These are phyloP conservation scores for Claviceps monticola DNA, from an alignment of 2,329 filamentous ascomycete genomes.

Conservation along the genomic window DNA sequence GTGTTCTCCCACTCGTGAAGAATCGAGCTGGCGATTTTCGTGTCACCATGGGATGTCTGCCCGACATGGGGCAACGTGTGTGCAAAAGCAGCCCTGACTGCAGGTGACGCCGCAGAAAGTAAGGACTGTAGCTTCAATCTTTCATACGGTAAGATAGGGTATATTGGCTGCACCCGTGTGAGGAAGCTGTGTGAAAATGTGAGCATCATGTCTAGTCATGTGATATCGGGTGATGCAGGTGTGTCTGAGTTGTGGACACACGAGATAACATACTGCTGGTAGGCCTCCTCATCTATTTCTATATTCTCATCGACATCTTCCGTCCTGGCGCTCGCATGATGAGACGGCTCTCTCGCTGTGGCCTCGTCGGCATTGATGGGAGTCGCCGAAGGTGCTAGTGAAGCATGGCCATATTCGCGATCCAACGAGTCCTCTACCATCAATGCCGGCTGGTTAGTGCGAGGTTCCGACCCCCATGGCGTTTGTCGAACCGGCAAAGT, in stretches of 20 bases:
- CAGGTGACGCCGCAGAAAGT: constrained; percentile 39
- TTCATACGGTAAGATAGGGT: constrained; percentile 49
- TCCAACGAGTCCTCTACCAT: constrained; percentile 19
- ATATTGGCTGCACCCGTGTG: constrained; percentile 48
- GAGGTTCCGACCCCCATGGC: constrained; percentile 34
- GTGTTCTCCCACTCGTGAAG: constrained; percentile 38
- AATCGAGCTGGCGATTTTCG: constrained; percentile 30
- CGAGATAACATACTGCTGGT: constrained; percentile 27
- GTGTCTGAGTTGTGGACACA: not conserved
- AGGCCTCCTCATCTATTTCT: constrained; percentile 27
- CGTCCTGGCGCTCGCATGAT: constrained; percentile 22
- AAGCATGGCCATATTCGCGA: constrained; percentile 23
- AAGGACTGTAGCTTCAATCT: constrained; percentile 41
- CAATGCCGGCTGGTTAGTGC: constrained; percentile 28
- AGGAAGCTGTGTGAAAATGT: constrained; percentile 37
- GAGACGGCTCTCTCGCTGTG: constrained; percentile 21
- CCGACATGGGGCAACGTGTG: constrained; percentile 47
- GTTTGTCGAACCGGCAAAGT: constrained; percentile 28
- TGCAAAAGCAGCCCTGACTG: constrained; percentile 49
- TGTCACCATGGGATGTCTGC: constrained; percentile 25
- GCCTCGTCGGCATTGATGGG: constrained; percentile 24
- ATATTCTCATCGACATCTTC: constrained; percentile 3
- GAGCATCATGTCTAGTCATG: not conserved
- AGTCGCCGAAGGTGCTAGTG: constrained; percentile 32
- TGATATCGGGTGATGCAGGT: not conserved